Evolutionary conservation across 2,329 filamentous ascomycete genomes (phyloP).

Genomic region (Botrytis deweyae): DNA sequence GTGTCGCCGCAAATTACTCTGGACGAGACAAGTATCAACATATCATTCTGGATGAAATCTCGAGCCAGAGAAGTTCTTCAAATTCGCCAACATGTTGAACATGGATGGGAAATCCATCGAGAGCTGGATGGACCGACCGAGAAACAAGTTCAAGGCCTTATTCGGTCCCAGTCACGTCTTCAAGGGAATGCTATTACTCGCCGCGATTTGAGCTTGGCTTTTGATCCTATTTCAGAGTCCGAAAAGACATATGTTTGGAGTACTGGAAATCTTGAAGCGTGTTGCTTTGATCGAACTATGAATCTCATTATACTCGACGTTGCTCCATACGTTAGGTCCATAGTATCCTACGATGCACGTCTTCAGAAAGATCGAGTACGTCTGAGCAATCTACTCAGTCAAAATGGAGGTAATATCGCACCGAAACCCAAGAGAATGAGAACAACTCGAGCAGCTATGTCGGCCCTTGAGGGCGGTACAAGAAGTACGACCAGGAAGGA

Average conservation of each 20-base stretch:
- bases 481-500: constrained; percentile 67
- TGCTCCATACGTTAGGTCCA: constrained; percentile 85
- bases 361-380: constrained; percentile 67
- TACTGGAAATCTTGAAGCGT: constrained; percentile 57
- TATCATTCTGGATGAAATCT: constrained; percentile 37
- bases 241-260: constrained; percentile 44
- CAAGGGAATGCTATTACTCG: constrained; percentile 44
- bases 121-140: constrained; percentile 32
- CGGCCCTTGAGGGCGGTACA: constrained; percentile 73
- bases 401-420: constrained; percentile 53
- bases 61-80: constrained; percentile 35
- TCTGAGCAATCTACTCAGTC: constrained; percentile 61
- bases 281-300: constrained; percentile 73
- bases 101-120: constrained; percentile 29
- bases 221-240: constrained; percentile 57
- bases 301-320: constrained; percentile 70
- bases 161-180: constrained; percentile 25
- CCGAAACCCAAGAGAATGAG: constrained; percentile 56
- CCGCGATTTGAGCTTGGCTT: constrained; percentile 56
- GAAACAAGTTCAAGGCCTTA: constrained; percentile 30
- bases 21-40: constrained; percentile 26
- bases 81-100: constrained; percentile 31
- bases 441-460: constrained; percentile 71
- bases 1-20: constrained; percentile 42
- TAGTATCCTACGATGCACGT: constrained; percentile 72